phyloP scores from a whole-genome alignment of 495 filamentous ascomycete species.

The Astrocystis sublimbata region DNA sequence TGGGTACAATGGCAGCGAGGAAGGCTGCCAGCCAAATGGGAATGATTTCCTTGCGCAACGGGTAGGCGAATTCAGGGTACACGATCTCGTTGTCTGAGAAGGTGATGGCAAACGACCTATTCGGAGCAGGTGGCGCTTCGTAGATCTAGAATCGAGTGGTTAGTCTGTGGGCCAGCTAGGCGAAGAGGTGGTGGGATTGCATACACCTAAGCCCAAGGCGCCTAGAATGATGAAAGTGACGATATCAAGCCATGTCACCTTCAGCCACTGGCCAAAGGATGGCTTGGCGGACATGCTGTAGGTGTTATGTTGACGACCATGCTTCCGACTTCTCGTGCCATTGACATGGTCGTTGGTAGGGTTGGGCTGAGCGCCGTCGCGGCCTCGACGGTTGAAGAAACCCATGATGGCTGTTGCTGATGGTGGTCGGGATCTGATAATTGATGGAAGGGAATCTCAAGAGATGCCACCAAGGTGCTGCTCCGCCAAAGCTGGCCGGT shows the following conservation, averaged over 20 bases:
- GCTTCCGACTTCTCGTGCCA: conserved; percentile 14
- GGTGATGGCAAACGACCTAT: conserved; percentile 58
- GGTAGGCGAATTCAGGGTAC: conserved; percentile 63
- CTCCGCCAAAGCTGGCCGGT: background rate
- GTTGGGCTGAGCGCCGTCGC: conserved; percentile 7
- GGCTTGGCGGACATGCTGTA: conserved; percentile 46
- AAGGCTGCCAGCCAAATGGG: conserved; percentile 62
- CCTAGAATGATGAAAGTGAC: conserved; percentile 59
- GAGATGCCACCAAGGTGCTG: background rate
- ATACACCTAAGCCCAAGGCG: conserved; percentile 57
- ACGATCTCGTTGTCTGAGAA: conserved; percentile 61
- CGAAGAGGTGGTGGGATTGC: conserved; percentile 20
- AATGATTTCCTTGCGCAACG: conserved; percentile 61
- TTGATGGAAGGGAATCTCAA: background rate
- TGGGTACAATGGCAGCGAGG: conserved; percentile 55
- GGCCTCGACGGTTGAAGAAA: conserved; percentile 29
- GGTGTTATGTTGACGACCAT: conserved; percentile 18
- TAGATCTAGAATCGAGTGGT: conserved; percentile 48
- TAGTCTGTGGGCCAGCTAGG: background rate
- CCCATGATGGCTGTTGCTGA: conserved; percentile 22
- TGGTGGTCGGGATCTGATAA: background rate
- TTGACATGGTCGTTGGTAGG: conserved; percentile 16
- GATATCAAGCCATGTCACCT: conserved; percentile 58
- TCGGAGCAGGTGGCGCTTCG: conserved; percentile 54
- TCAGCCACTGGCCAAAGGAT: conserved; percentile 58